phyloP scores from a whole-genome alignment of 345 rosid genomes.

The Hypericum perforatum region DNA sequence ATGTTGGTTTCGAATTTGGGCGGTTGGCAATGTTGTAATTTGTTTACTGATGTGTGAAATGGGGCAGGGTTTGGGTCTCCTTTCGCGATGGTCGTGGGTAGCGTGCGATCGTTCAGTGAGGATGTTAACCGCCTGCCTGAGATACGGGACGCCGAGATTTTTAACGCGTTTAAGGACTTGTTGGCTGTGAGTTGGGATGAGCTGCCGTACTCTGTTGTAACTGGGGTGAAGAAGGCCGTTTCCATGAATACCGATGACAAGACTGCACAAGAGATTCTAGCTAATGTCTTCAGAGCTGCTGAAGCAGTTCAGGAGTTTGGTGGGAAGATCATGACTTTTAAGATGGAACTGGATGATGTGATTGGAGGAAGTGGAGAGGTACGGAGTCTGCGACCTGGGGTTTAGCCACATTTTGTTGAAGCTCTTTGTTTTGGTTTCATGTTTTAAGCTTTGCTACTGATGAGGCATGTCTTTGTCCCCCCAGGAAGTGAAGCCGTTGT shows the following conservation, averaged over 20 bases:
- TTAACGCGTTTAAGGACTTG: constrained; percentile 60
- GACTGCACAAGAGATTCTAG: constrained; percentile 62
- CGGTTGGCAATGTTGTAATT: no score
- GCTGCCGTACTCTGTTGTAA: constrained; percentile 39
- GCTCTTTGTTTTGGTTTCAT: background rate
- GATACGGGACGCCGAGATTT: constrained; percentile 46
- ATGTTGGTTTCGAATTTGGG: background rate
- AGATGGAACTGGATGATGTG: constrained; percentile 85
- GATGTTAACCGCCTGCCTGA: constrained; percentile 63
- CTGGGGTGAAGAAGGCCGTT: constrained; percentile 46
- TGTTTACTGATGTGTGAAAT: background rate
- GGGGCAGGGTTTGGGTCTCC: constrained; percentile 31
- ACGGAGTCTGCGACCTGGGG: no score
- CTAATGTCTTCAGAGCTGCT: constrained; percentile 62
- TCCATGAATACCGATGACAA: constrained; percentile 58
- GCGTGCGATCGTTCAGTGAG: constrained; percentile 43
- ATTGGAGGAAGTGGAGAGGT: constrained; percentile 93
- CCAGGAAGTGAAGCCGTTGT: constrained; percentile 69
- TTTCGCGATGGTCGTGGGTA: constrained; percentile 35
- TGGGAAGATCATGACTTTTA: constrained; percentile 54
- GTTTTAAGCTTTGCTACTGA: background rate
- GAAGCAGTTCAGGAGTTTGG: constrained; percentile 85
- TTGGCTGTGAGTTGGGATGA: constrained; percentile 82
- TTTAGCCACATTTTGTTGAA: no score
- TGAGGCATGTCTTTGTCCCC: constrained; percentile 13